phyloP scores from a whole-genome alignment of 2,329 filamentous ascomycete species.

The Teratosphaeria zuluensis region DNA sequence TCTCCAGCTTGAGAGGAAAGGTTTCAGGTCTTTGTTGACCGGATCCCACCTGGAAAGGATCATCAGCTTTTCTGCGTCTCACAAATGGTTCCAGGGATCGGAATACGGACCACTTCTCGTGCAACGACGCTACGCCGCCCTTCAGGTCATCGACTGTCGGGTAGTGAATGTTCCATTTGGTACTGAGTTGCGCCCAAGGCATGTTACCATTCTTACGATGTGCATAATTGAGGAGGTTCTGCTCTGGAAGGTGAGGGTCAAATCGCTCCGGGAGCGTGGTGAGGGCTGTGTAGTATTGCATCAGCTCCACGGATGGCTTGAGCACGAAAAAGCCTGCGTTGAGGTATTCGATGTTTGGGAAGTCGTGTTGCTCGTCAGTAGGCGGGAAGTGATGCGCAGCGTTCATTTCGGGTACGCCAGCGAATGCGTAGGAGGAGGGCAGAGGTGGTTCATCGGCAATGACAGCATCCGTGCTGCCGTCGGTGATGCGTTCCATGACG shows the following conservation, averaged over 20 bases:
- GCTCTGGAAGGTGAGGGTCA: conserved; percentile 26
- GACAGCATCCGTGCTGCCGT: conserved; percentile 4
- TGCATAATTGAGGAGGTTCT: conserved; percentile 29
- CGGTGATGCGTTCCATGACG: conserved; percentile 9
- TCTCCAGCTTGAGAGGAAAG: conserved; percentile 24
- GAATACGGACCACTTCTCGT: conserved; percentile 35
- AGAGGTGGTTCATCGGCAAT: conserved; percentile 18
- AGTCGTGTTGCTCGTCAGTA: conserved; percentile 16
- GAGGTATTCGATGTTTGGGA: conserved; percentile 23
- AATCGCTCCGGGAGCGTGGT: conserved; percentile 24
- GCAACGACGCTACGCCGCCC: conserved; percentile 27
- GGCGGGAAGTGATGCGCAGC: conserved; percentile 27
- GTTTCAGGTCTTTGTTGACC: conserved; percentile 18
- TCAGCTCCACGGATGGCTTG: conserved; percentile 20
- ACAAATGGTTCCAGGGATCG: no score
- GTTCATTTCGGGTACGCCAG: conserved; percentile 25
- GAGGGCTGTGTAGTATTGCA: conserved; percentile 25
- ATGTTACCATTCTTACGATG: conserved; percentile 28
- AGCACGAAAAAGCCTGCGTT: conserved; percentile 32
- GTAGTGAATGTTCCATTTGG: conserved; percentile 31
- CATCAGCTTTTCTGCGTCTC: no score
- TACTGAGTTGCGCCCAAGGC: conserved; percentile 30
- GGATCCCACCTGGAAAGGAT: no score
- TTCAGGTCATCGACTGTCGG: conserved; percentile 27
- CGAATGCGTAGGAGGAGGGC: conserved; percentile 26